These are phyloP conservation scores for Nannochloropsis salina DNA, from an alignment of 108 stramenopile genomes.

Conservation along the genomic window DNA sequence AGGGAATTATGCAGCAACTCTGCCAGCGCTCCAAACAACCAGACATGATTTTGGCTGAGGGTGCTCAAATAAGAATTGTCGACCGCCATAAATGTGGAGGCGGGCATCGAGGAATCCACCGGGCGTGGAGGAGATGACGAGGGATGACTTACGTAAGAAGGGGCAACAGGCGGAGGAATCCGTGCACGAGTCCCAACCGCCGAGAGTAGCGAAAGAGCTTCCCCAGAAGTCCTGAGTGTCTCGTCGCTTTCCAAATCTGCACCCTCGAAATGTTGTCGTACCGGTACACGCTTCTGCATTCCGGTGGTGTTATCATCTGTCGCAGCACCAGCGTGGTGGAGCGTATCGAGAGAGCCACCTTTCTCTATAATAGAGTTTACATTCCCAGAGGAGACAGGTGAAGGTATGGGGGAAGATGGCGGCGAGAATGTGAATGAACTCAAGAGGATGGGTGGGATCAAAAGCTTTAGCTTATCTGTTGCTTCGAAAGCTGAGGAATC, in stretches of 20 bases:
- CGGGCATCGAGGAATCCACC: background rate
- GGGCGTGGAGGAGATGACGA: background rate
- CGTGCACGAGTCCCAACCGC: background rate
- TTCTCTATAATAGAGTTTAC: background rate
- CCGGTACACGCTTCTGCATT: background rate
- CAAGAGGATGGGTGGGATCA: background rate
- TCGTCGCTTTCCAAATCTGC: background rate
- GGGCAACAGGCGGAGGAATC: background rate
- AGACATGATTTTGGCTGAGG: background rate
- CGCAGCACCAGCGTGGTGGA: background rate
- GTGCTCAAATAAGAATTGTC: background rate
- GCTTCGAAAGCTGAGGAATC: background rate
- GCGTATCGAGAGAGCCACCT: background rate
- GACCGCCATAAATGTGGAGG: background rate
- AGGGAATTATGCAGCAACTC: conserved; percentile 24
- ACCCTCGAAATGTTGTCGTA: background rate
- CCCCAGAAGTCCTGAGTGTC: background rate
- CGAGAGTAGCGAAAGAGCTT: background rate
- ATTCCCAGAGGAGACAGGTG: background rate
- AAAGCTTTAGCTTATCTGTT: background rate
- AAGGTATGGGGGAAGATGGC: background rate
- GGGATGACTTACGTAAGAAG: background rate
- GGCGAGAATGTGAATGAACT: background rate
- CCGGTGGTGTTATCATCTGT: background rate
- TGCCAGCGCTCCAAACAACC: conserved; percentile 22